These are phyloP conservation scores for Uromyces viciae-fabae DNA, from an alignment of 1,284 basidiomycete genomes.

Conservation along the genomic window DNA sequence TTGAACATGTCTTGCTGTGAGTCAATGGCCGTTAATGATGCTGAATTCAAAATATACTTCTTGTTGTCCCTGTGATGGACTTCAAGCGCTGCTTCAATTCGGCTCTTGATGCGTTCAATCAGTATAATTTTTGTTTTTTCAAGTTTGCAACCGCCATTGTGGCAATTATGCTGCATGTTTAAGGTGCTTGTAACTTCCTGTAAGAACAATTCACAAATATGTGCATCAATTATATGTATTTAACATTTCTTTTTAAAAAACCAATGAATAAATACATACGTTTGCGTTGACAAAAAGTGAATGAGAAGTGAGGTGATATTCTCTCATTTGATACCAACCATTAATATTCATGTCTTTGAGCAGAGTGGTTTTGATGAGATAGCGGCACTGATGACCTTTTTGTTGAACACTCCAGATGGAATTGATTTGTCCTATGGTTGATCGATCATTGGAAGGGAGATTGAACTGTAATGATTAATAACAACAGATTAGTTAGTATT, in stretches of 20 bases:
- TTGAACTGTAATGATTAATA: not conserved
- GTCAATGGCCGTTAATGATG: not conserved
- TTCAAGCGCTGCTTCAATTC: not conserved
- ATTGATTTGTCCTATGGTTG: not conserved
- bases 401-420: not conserved
- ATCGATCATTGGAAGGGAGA: not conserved
- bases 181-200: not conserved
- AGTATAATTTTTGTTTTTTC: not conserved
- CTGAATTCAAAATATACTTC: not conserved
- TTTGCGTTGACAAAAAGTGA: not conserved
- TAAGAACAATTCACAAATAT: too few species aligned
- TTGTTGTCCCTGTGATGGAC: not conserved
- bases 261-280: not conserved
- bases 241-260: too few species aligned
- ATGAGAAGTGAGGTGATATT: not conserved
- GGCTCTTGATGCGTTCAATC: not conserved
- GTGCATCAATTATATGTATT: too few species aligned
- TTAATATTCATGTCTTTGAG: not conserved
- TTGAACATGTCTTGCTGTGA: not conserved
- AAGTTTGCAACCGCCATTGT: not conserved
- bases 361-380: not conserved
- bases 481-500: not conserved
- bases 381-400: not conserved
- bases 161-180: conserved; percentile 1
- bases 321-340: not conserved